Base-by-base conservation (phyloP, 1,139 yeast species). In the Suhomyces yuchorum region DNA sequence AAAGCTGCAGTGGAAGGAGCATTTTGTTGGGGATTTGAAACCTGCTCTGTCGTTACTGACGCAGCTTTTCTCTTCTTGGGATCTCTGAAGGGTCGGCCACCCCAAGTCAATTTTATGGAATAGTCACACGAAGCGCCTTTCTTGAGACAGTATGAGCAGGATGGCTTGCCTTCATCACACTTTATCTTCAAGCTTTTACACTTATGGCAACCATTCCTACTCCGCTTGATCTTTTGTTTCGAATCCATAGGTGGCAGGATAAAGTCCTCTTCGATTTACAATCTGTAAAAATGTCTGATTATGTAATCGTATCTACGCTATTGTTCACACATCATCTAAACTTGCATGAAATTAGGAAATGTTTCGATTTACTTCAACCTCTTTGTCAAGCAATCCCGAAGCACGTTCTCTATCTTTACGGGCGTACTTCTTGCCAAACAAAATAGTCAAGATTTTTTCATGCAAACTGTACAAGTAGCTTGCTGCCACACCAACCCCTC, bases 81-180 rank as follows among this genome's bases (percentile, higher is more conserved):
- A 47, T 71, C 66, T 50, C 70, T 70, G 52, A 73, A 82, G 0
- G 89, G 90, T 44, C 92, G 64, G 0, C 93, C 93, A 19, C 92
- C 93, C 96, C 96, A 87, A 0, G 83, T 80, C 37, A 87, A 68
- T 53, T 77, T 81, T 22, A 86, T 58, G 3, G 85, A 71, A 58
- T 87, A 87, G 57, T 86, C 92, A 65, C 96, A 87, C 1, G 61
- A 53, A 9, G 67, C 56, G 2, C 68, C 65, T 1, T 77, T 67
- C 49, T 78, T 81, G 4, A 63, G 44, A 60, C 96, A 89, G 53
- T 80, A 74, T 1, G 78, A 65, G 57, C 96, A 88, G 0, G 61
- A 52, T 0, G 96, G 96, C 53, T 82, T 81, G 23, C 48, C 57
- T 56, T 89, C 96, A 58, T 85, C 87, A 60, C 96, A 89, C 59